Percentiles rank a stretch among this genome's conserved stretches.
These are phyloP conservation scores for Apiospora arundinis DNA, from an alignment of 2,329 filamentous ascomycete species.

Conservation along the genomic window DNA sequence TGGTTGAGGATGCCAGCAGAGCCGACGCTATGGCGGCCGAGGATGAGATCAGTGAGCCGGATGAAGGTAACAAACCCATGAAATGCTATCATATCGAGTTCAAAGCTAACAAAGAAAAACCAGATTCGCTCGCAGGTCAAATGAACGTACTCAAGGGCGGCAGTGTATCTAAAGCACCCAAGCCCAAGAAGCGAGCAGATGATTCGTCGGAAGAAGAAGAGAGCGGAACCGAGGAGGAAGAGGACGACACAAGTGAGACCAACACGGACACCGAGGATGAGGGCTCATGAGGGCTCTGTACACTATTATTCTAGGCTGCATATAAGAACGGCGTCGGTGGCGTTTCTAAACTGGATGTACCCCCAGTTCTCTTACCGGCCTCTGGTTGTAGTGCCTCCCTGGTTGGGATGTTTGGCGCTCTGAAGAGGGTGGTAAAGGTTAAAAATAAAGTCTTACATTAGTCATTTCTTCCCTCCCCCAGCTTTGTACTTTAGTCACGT, in stretches of 20 bases:
- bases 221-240: constrained; percentile 80
- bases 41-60: constrained; percentile 96
- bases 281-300: constrained; percentile 18
- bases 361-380: not conserved
- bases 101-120: constrained; percentile 35
- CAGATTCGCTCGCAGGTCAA: constrained; percentile 88
- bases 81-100: constrained; percentile 23
- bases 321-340: constrained; percentile 20
- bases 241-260: constrained; percentile 69
- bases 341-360: constrained; percentile 16
- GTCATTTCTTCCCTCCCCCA: not conserved
- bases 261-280: constrained; percentile 73
- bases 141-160: constrained; percentile 87
- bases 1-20: constrained; percentile 88
- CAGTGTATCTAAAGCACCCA: constrained; percentile 56
- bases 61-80: constrained; percentile 76
- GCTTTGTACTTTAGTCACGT: not conserved
- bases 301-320: constrained; percentile 21
- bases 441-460: constrained; percentile 11
- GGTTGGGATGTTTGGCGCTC: constrained; percentile 3
- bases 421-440: not conserved
- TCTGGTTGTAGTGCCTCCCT: constrained; percentile 11
- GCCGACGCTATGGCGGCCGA: constrained; percentile 81
- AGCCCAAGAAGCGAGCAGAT: constrained; percentile 63
- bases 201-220: constrained; percentile 76